Percentiles rank a stretch among this genome's conserved stretches.
phyloP scores from a whole-genome alignment of 2,329 filamentous ascomycete species.

The Nemania sp. region DNA sequence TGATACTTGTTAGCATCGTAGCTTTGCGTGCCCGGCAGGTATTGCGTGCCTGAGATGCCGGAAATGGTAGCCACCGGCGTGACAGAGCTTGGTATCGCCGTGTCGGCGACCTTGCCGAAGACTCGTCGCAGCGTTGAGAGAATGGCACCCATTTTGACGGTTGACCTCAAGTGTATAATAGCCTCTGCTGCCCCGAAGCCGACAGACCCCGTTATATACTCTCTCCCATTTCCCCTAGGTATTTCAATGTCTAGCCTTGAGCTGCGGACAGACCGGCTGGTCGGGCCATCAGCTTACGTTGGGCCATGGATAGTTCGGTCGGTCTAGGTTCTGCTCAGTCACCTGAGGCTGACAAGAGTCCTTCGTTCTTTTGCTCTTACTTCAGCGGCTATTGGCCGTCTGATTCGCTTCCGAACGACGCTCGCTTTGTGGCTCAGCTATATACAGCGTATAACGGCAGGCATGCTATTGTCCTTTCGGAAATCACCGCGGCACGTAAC shows the following conservation, averaged over 20 bases:
- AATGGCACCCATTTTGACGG: conserved; percentile 12
- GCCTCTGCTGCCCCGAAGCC: neutral
- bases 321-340: neutral
- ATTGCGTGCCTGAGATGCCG: conserved; percentile 34
- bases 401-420: neutral
- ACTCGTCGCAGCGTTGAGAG: conserved; percentile 15
- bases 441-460: neutral
- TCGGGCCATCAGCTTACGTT: conserved; percentile 25
- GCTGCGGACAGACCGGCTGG: conserved; percentile 10
- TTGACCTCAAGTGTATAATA: neutral
- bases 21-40: conserved; percentile 26
- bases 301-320: neutral
- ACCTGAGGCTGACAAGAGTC: conserved; percentile 11
- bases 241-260: conserved; percentile 4
- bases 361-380: neutral
- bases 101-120: neutral
- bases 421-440: conserved; percentile 9
- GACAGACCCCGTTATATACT: conserved; percentile 13
- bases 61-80: conserved; percentile 30
- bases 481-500: conserved; percentile 2
- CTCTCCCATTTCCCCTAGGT: neutral
- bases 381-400: neutral
- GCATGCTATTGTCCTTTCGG: neutral
- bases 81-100: neutral
- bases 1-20: conserved; percentile 43